A percentile compares a stretch with the other conserved stretches of the same genome.
phyloP scores from a whole-genome alignment of 148 eudicot genomes.

The Linanthus parryae region DNA sequence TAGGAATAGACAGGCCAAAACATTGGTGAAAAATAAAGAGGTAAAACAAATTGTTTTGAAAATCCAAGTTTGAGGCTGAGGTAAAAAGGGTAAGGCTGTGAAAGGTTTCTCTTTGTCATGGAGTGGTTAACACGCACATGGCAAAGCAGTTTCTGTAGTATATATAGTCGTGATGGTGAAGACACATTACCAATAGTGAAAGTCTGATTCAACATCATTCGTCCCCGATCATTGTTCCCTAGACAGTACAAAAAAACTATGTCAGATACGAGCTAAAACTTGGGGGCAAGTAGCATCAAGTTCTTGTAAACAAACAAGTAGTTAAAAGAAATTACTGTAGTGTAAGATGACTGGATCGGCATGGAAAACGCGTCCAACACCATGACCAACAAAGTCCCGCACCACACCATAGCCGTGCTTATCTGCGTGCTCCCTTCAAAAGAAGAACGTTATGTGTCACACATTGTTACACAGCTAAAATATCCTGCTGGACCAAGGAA shows the following conservation, averaged over 20 bases:
- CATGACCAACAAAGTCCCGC: slow-evolving; percentile 89
- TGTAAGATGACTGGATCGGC: slow-evolving; percentile 83
- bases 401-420: slow-evolving; percentile 82
- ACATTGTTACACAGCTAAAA: not conserved
- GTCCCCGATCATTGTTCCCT: slow-evolving; percentile 83
- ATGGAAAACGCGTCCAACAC: slow-evolving; percentile 91
- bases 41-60: no score
- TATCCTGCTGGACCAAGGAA: no score
- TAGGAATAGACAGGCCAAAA: no score
- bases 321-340: slow-evolving; percentile 48
- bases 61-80: no score
- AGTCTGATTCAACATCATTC: slow-evolving; percentile 86
- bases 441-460: no score
- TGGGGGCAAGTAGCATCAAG: not conserved
- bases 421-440: slow-evolving; percentile 83
- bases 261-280: slow-evolving; percentile 1
- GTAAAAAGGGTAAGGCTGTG: no score
- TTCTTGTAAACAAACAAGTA: not conserved
- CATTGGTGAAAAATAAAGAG: no score
- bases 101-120: no score
- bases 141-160: no score
- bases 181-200: slow-evolving; percentile 81
- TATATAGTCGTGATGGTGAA: not conserved
- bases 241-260: slow-evolving; percentile 8
- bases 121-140: no score